phyloP scores from a whole-genome alignment of 306 rosid species.

The Oxytropis ochrocephala region DNA sequence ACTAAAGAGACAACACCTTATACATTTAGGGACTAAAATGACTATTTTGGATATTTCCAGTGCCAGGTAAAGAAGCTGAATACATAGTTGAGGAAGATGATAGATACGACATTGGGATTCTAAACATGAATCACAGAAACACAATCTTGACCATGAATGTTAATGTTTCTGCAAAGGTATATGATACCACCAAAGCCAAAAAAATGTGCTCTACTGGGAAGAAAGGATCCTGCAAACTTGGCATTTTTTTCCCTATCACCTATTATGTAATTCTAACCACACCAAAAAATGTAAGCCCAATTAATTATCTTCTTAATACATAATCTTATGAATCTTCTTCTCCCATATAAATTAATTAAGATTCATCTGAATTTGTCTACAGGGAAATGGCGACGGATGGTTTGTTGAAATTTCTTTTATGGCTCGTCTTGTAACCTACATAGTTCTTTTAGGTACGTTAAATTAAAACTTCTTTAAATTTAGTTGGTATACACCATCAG shows the following conservation, averaged over 20 bases:
- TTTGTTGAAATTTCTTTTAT: slow-evolving; percentile 43
- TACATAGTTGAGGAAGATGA: slow-evolving; percentile 58
- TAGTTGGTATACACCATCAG: too few species aligned
- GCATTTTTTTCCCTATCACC: slow-evolving; percentile 39
- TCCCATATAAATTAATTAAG: neutral
- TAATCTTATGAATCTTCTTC: neutral
- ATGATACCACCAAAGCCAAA: slow-evolving; percentile 55
- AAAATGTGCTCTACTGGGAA: slow-evolving; percentile 41
- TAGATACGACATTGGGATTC: slow-evolving; percentile 49
- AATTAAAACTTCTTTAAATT: neutral
- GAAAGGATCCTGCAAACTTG: slow-evolving; percentile 47
- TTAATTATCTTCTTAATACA: neutral
- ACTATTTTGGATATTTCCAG: slow-evolving; percentile 5
- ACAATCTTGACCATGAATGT: slow-evolving; percentile 33
- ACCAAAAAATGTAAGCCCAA: slow-evolving; percentile 43
- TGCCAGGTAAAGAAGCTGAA: slow-evolving; percentile 41
- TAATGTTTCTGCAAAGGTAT: slow-evolving; percentile 53
- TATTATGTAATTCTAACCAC: slow-evolving; percentile 43
- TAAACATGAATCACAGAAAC: slow-evolving; percentile 43
- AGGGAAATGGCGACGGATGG: slow-evolving; percentile 47
- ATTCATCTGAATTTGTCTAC: slow-evolving; percentile 9
- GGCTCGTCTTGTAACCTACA: slow-evolving; percentile 50
- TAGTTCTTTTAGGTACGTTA: slow-evolving; percentile 50
- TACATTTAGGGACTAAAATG: too few species aligned
- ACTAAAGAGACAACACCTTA: too few species aligned